Evolutionary conservation across 768 basidiomycete genomes (phyloP), one percentile per base, ranked within the genome.

Genomic region (Phylloporus scabripes): DNA sequence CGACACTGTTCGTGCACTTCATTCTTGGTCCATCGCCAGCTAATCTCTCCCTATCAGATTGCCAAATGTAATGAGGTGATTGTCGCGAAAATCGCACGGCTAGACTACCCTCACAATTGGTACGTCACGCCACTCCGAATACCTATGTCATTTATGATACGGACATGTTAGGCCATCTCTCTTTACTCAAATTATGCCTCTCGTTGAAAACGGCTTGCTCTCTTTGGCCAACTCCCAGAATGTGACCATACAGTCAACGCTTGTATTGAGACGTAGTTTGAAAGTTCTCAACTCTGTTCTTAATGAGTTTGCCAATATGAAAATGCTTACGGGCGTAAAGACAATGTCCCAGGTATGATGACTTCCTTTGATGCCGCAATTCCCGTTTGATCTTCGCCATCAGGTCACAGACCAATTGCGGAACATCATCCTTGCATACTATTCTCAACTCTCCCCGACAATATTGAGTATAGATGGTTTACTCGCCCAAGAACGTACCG

Each of bases 41-140:
- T 50, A 31, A 59, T 14, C 36, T 50, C 34, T 34, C 31, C 4
- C 3, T 6, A 42, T 20, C 48, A 62, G 92, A 85, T 94, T 50
- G 80, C 87, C 15, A 76, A 85, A 48, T 88, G 81, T 60, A 89
- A 92, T 52, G 77, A 87, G 53, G 60, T 86, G 26, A 81, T 88
- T 21, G 74, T 90, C 8, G 74, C 81, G 11, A 93, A 84, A 62
- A 79, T 93, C 45, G 85, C 89, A 7, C 79, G 92, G 28, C 63
- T 76, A 18, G 92, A 95, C 59, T 92, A 79, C 63, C 87, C 89
- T 8, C 67, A 60, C 28, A 74, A 74, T 33, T 94, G 92, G 92
- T 86, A 61, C 51, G 72, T 63, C 32, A 43, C 21, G 9, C 24
- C 31, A 45, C 18, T 31, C 36, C 10, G 31, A 40, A 40, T 15